Percentiles rank a stretch among this genome's conserved stretches.
Conservation (phyloP, 352 stramenopile genomes). For the Phytophthora pinifolia region DNA sequence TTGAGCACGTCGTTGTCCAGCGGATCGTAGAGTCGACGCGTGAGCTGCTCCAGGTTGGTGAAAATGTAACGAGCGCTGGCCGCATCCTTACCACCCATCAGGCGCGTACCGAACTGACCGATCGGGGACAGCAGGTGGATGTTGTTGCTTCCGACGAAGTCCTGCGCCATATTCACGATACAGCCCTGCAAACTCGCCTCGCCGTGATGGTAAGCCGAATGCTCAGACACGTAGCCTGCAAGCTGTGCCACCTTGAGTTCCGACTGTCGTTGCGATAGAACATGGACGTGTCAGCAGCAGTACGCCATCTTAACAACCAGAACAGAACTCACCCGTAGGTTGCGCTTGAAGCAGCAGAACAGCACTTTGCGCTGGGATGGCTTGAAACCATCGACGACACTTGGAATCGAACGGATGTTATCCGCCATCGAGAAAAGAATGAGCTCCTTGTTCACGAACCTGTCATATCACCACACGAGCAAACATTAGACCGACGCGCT, state of each 20-base stretch:
- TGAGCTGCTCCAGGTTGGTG: slow-evolving; percentile 89
- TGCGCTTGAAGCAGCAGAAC: slow-evolving; percentile 98
- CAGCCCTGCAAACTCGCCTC: slow-evolving; percentile 94
- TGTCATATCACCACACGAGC: slow-evolving; percentile 21
- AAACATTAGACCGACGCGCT: slow-evolving; percentile 1
- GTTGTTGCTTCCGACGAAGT: slow-evolving; percentile 99
- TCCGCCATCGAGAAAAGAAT: slow-evolving; percentile 98
- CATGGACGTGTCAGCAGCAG: slow-evolving; percentile 5
- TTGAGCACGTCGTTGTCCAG: slow-evolving; percentile 91
- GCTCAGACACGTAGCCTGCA: slow-evolving; percentile 96
- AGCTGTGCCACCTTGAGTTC: slow-evolving; percentile 95
- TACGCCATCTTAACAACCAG: slow-evolving; percentile 4
- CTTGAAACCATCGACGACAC: slow-evolving; percentile 97
- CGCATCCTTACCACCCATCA: slow-evolving; percentile 97
- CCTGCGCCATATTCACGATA: slow-evolving; percentile 98
- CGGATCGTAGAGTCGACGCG: slow-evolving; percentile 85
- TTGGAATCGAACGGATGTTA: slow-evolving; percentile 96
- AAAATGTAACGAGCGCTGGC: slow-evolving; percentile 95
- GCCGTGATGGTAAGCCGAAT: slow-evolving; percentile 99
- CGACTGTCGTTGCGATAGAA: slow-evolving; percentile 23
- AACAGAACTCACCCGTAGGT: slow-evolving; percentile 88
- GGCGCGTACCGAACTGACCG: slow-evolving; percentile 97
- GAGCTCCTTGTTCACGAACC: slow-evolving; percentile 98
- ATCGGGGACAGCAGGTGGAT: slow-evolving; percentile 94
- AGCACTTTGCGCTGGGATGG: slow-evolving; percentile 98